Conservation (phyloP, 345 rosid genomes). For the Laguncularia racemosa region DNA sequence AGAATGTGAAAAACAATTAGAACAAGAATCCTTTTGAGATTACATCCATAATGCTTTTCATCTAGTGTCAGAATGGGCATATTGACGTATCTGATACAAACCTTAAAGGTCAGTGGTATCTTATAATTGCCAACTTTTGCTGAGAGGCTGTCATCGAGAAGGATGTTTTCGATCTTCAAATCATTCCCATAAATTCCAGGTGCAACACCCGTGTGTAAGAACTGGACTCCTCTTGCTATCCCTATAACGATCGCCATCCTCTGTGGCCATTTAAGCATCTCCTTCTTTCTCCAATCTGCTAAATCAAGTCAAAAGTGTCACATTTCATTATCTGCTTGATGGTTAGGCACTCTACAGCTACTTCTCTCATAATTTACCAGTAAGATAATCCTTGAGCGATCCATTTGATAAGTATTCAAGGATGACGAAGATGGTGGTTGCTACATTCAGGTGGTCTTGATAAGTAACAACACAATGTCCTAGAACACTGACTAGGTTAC, state of each 20-base stretch:
- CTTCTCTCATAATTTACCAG: conserved; percentile 30
- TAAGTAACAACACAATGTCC: conserved; percentile 74
- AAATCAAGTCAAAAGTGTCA: conserved; percentile 1
- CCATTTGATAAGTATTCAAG: conserved; percentile 70
- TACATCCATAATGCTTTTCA: too few species aligned
- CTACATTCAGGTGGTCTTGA: conserved; percentile 57
- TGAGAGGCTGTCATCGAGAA: conserved; percentile 71
- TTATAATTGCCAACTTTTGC: conserved; percentile 61
- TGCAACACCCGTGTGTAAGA: conserved; percentile 83
- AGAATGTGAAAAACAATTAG: background rate
- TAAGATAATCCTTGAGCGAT: conserved; percentile 51
- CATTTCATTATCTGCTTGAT: background rate
- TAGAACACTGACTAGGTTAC: conserved; percentile 73
- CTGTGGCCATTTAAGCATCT: conserved; percentile 80
- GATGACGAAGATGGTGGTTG: conserved; percentile 51
- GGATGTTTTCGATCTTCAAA: conserved; percentile 58
- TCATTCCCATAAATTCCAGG: conserved; percentile 75
- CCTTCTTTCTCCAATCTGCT: conserved; percentile 75
- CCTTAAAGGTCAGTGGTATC: conserved; percentile 73
- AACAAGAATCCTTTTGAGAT: background rate
- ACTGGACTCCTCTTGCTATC: conserved; percentile 81
- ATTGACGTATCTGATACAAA: background rate
- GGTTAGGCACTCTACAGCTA: background rate
- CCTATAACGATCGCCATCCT: conserved; percentile 81
- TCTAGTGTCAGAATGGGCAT: too few species aligned